Conservation (phyloP, 805 yeast genomes). For the Priceomyces castillae region DNA sequence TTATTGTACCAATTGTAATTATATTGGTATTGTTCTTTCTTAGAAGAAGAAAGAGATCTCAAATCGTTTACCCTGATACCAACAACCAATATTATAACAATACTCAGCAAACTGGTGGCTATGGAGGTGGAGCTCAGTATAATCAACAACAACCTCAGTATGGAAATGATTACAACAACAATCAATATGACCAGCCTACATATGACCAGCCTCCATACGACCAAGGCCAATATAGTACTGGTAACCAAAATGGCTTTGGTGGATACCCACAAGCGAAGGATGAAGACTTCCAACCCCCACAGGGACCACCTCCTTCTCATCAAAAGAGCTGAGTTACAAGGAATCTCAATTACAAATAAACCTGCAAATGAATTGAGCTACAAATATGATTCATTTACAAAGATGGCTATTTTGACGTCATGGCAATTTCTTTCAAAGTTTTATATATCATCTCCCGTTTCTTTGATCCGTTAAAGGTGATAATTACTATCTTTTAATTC, state of each 20-base stretch:
- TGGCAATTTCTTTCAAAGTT: no score
- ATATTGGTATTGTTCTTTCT: slow-evolving; percentile 5
- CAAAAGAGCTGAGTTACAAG: slow-evolving; percentile 5
- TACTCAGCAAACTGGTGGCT: slow-evolving; percentile 13
- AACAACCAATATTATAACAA: slow-evolving; percentile 14
- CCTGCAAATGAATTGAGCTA: no score
- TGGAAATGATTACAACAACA: slow-evolving; percentile 5
- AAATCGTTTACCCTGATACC: slow-evolving; percentile 3
- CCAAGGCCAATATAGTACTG: background rate
- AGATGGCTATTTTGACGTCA: no score
- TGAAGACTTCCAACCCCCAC: slow-evolving; percentile 11
- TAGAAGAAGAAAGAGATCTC: slow-evolving; percentile 9
- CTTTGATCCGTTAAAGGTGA: no score
- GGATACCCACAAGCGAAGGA: slow-evolving; percentile 6
- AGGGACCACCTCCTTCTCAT: slow-evolving; percentile 19
- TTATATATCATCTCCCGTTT: no score
- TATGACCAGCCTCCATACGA: background rate
- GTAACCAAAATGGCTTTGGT: slow-evolving; percentile 2
- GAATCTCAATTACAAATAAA: no score
- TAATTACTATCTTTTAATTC: slow-evolving; percentile 6
- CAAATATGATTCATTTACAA: no score
- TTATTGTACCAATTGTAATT: slow-evolving; percentile 11
- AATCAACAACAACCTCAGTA: slow-evolving; percentile 3
- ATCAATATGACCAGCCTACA: slow-evolving; percentile 4
- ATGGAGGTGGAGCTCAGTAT: slow-evolving; percentile 1